Base-by-base conservation (phyloP, 2,329 filamentous ascomycete genomes). In the Diaporthe sp. region DNA sequence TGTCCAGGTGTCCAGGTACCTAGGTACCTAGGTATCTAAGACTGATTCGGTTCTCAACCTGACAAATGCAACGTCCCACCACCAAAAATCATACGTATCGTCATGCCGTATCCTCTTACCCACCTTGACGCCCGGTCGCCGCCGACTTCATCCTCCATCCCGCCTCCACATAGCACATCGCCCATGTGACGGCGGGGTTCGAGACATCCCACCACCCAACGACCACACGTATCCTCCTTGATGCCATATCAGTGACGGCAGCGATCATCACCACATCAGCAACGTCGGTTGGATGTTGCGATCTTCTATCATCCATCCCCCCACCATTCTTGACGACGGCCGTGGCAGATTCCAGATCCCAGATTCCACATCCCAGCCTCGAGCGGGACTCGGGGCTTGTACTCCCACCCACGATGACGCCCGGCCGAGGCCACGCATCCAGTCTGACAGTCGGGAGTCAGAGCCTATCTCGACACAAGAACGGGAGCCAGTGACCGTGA, bases 21-120 rank as follows among this genome's bases (percentile, higher is more conserved):
- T 13, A 69, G 32, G 66, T 58, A 56, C 25, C 25, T 32, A 47
- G 44, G 44, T 47, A 58, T 19, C 19, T 13, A 37, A 9, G 32
- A 37, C 55, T 47, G 10, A 35, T 35, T 35, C 32, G 32, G 32
- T 47, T 22, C 17, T 47, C 42, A 47, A 32, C 50, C 27, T 55
- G 37, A 39, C 53, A 72, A 53, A 74, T 71, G 73, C 72, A 72
- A 74, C 73, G 71, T 74, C 70, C 59, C 50, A n/a, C n/a, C n/a
- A n/a, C n/a, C n/a, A n/a, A n/a, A n/a, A n/a, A n/a, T n/a, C n/a
- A n/a, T n/a, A n/a, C n/a, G n/a, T n/a, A n/a, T n/a, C n/a, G n/a
- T n/a, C n/a, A n/a, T n/a, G n/a, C n/a, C n/a, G n/a, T n/a, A n/a
- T n/a, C n/a, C n/a, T n/a, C n/a, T n/a, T n/a, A n/a, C n/a, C n/a